Base-by-base conservation (phyloP, 345 rosid genomes). In the Conringia planisiliqua region DNA sequence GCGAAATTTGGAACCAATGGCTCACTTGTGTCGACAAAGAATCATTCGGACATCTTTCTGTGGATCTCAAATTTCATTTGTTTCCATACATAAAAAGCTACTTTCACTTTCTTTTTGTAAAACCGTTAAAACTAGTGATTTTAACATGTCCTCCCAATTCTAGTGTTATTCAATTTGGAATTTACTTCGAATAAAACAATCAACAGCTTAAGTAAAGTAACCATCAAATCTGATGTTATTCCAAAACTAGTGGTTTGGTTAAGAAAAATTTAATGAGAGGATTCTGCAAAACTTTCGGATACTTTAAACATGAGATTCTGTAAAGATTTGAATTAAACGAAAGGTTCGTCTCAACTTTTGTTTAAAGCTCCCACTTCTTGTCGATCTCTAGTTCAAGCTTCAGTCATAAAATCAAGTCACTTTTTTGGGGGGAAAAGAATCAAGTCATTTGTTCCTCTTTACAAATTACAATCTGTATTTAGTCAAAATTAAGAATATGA, bases 401-500 rank as follows among this genome's bases (percentile, higher is more conserved):
- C 56, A 10, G 56, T 50, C 30, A 18, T 50, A 1, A 48, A 17
- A 48, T 29, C 20, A 58, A 9, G 8, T 32, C 61, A 26, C 5
- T 27, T 14, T 9, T 58, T 33, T 13, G 32, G 16, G 59, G 59
- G 8, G 5, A 20, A 10, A 9, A 18, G 9, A 38, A 62, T 9
- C 48, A 44, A 57, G 50, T 58, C 26, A 58, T 16, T n/a, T 56
- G 60, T 66, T 46, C 32, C 16, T 47, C 9, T 48, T 30, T 29
- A 67, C 26, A 59, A 48, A 50, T 55, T 51, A 63, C 80, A 76
- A 63, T 44, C 42, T 55, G 71, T 76, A n/a, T 62, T 70, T 55
- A 17, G 38, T 69, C 70, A 76, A 69, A 69, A 47, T 58, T 50
- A 77, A 77, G 55, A 71, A 71, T 77, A 56, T 77, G 76, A 77